Evolutionary conservation across 306 rosid species (phyloP).

Genomic region (cucumber (Cucumis sativus)): Cucumber_9930_V3 NC_026660.2:21934001-21934500

Average conservation of each 20-base stretch:
- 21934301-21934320: background rate
- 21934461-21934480: background rate
- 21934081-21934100: slow-evolving; percentile 96
- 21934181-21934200: slow-evolving; percentile 62
- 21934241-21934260: slow-evolving; percentile 86
- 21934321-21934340: background rate
- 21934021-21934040: slow-evolving; percentile 97
- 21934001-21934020: slow-evolving; percentile 3
- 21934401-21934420: slow-evolving; percentile 72
- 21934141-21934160: slow-evolving; percentile 14
- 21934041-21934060: slow-evolving; percentile 92
- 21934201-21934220: slow-evolving; percentile 88
- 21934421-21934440: slow-evolving; percentile 42
- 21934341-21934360: slow-evolving; percentile 9
- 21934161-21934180: slow-evolving; percentile 15
- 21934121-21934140: slow-evolving; percentile 15
- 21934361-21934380: slow-evolving; percentile 95
- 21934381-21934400: slow-evolving; percentile 98
- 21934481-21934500: background rate
- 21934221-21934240: slow-evolving; percentile 69
- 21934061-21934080: slow-evolving; percentile 99
- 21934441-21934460: background rate
- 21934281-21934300: slow-evolving; percentile 10
- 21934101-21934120: slow-evolving; percentile 95
- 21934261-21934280: slow-evolving; percentile 90